Percentiles rank a stretch among this genome's conserved stretches.
These are phyloP conservation scores for Triglochin maritima DNA, from an alignment of 106 monocot species.

Conservation along the genomic window DNA sequence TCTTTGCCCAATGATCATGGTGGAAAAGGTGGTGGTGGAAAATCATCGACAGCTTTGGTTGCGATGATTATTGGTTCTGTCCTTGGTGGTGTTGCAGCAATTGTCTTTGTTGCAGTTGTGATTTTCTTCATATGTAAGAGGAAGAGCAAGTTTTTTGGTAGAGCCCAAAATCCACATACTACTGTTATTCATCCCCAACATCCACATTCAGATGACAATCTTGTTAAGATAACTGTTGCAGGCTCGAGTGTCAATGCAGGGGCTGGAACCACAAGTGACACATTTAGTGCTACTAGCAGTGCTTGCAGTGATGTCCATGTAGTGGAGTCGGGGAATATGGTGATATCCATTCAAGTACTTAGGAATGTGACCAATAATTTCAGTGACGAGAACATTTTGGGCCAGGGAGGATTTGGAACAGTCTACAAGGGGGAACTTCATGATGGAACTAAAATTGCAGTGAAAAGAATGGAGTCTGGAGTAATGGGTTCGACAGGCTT, in stretches of 20 bases:
- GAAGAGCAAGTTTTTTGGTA: slow-evolving; percentile 15
- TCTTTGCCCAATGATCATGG: neutral
- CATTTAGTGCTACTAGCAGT: neutral
- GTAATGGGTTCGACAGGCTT: slow-evolving; percentile 8
- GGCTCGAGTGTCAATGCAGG: slow-evolving; percentile 15
- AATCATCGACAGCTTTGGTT: slow-evolving; percentile 10
- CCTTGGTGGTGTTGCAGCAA: slow-evolving; percentile 10
- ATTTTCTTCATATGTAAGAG: slow-evolving; percentile 23
- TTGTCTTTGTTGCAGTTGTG: slow-evolving; percentile 16
- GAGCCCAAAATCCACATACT: slow-evolving; percentile 35
- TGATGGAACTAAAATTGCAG: slow-evolving; percentile 19
- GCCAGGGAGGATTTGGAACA: slow-evolving; percentile 13
- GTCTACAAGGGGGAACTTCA: slow-evolving; percentile 21
- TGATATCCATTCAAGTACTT: slow-evolving; percentile 15
- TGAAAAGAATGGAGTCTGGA: slow-evolving; percentile 19
- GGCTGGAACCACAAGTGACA: neutral
- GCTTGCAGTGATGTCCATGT: slow-evolving; percentile 1
- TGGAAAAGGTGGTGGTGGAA: neutral
- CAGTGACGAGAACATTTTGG: slow-evolving; percentile 6
- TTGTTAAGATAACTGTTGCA: slow-evolving; percentile 38
- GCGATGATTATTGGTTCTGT: slow-evolving; percentile 29
- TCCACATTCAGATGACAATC: slow-evolving; percentile 33
- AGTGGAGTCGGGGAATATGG: slow-evolving; percentile 16
- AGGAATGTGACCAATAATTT: slow-evolving; percentile 7
- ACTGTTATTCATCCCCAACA: slow-evolving; percentile 31